These are phyloP conservation scores for Wickerhamiella brachini DNA, from an alignment of 805 yeast genomes.

Conservation along the genomic window DNA sequence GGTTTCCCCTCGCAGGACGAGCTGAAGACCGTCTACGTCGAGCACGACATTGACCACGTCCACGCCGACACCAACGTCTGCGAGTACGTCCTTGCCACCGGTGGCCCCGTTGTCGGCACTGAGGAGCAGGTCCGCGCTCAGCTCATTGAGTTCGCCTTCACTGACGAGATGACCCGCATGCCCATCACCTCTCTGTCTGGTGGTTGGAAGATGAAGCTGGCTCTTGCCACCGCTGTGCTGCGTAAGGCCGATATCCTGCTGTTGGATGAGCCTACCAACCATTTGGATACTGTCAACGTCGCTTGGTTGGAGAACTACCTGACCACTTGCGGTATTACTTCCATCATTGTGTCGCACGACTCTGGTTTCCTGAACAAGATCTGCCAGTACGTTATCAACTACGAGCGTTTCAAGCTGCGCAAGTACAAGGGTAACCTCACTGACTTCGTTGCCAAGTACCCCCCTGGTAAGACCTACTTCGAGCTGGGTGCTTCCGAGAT, in stretches of 20 bases:
- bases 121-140: conserved; percentile 63
- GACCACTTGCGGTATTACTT: conserved; percentile 64
- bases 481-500: conserved; percentile 86
- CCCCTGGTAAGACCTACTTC: conserved; percentile 93
- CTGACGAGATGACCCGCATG: conserved; percentile 83
- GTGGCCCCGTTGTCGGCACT: conserved; percentile 60
- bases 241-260: conserved; percentile 91
- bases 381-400: conserved; percentile 93
- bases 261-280: conserved; percentile 97
- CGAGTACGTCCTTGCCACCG: conserved; percentile 66
- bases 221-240: conserved; percentile 96
- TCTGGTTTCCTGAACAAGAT: conserved; percentile 91
- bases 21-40: conserved; percentile 88
- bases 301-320: conserved; percentile 88
- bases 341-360: conserved; percentile 94
- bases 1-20: conserved; percentile 89
- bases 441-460: conserved; percentile 79
- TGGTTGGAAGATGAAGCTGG: conserved; percentile 99
- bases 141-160: conserved; percentile 75
- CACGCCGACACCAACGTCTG: conserved; percentile 87
- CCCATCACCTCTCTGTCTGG: conserved; percentile 66
- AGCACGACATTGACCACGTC: conserved; percentile 89
- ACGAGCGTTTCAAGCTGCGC: conserved; percentile 86
- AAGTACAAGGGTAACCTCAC: conserved; percentile 94
- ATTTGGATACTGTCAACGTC: conserved; percentile 87